These are phyloP conservation scores for Linnemannia exigua DNA, from an alignment of 192 early-diverging fungal species.

Conservation along the genomic window DNA sequence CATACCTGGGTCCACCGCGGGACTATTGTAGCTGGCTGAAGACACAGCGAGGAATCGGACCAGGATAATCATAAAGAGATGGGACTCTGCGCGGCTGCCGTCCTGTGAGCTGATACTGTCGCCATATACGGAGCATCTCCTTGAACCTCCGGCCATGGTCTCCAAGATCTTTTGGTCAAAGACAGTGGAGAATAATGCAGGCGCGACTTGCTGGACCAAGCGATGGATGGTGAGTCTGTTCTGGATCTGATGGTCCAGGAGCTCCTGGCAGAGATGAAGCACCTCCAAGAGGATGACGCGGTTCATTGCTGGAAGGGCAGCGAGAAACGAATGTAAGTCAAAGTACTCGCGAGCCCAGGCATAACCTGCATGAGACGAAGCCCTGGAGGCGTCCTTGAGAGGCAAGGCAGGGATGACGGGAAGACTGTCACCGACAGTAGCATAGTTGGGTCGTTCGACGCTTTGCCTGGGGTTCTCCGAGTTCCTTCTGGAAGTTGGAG, in stretches of 20 bases:
- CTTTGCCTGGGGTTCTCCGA: not conserved
- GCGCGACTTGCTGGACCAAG: constrained; percentile 38
- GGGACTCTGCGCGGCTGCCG: constrained; percentile 27
- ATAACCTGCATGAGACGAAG: not conserved
- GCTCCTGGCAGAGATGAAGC: constrained; percentile 44
- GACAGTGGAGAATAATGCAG: constrained; percentile 47
- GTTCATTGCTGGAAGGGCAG: constrained; percentile 31
- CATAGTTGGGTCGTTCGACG: not conserved
- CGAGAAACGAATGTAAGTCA: constrained; percentile 36
- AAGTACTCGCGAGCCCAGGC: constrained; percentile 44
- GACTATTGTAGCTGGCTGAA: not conserved
- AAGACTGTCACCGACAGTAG: not conserved
- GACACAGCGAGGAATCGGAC: constrained; percentile 34
- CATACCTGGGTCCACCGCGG: not conserved
- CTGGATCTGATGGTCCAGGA: constrained; percentile 25
- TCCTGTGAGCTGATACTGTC: constrained; percentile 27
- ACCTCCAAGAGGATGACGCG: constrained; percentile 46
- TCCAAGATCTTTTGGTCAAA: constrained; percentile 44
- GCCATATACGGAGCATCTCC: constrained; percentile 31
- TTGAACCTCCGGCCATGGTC: constrained; percentile 27
- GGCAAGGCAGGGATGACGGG: constrained; percentile 26
- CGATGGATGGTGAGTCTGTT: constrained; percentile 29
- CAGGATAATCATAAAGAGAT: constrained; percentile 43
- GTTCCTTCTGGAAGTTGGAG: not conserved
- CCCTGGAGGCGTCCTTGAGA: not conserved